Evolutionary conservation across 1,139 yeast genomes (phyloP).

Genomic region (Candida glucosophila): DNA sequence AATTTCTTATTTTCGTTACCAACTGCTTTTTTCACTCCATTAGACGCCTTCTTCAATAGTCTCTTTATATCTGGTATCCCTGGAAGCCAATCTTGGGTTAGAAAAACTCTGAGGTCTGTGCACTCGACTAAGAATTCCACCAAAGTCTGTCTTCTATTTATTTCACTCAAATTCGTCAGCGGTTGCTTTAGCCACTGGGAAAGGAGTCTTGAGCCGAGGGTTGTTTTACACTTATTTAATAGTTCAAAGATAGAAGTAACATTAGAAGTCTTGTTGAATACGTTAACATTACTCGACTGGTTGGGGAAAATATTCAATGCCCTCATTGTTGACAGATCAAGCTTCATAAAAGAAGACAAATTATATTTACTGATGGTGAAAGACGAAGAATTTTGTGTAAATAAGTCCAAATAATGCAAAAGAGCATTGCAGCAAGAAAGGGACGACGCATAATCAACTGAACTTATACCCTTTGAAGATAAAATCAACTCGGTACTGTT

Average conservation of each 20-base stretch:
- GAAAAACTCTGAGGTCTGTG: slow-evolving; percentile 51
- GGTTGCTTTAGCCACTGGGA: slow-evolving; percentile 98
- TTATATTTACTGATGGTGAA: slow-evolving; percentile 58
- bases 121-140: slow-evolving; percentile 70
- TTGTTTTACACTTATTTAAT: slow-evolving; percentile 77
- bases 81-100: slow-evolving; percentile 61
- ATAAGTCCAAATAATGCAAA: slow-evolving; percentile 53
- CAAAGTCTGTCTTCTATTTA: slow-evolving; percentile 59
- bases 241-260: slow-evolving; percentile 67
- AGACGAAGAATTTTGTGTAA: slow-evolving; percentile 40
- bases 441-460: slow-evolving; percentile 24
- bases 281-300: slow-evolving; percentile 22
- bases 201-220: slow-evolving; percentile 76
- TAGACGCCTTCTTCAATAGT: slow-evolving; percentile 53
- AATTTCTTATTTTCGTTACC: slow-evolving; percentile 41
- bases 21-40: slow-evolving; percentile 26
- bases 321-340: slow-evolving; percentile 82
- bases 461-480: slow-evolving; percentile 48
- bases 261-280: slow-evolving; percentile 32
- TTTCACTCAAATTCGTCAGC: slow-evolving; percentile 51
- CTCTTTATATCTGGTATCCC: slow-evolving; percentile 79
- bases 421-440: slow-evolving; percentile 54
- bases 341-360: slow-evolving; percentile 70
- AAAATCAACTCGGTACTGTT: slow-evolving; percentile 41
- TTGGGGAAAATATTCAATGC: slow-evolving; percentile 82